Evolutionary conservation across 345 rosid species (phyloP).

Genomic region (Draba incana): DNA sequence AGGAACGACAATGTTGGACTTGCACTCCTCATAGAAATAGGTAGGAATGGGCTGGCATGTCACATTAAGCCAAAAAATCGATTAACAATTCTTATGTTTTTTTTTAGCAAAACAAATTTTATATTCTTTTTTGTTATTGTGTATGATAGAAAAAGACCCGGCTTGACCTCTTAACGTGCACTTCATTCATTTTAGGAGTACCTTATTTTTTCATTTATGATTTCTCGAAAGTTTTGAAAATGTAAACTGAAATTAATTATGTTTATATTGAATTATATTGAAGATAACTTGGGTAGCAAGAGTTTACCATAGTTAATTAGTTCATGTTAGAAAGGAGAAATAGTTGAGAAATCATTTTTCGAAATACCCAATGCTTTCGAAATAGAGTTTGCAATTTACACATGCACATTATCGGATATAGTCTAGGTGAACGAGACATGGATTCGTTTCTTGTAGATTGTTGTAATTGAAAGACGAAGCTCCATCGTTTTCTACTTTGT

Average conservation of each 20-base stretch:
- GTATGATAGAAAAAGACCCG: conserved; percentile 4
- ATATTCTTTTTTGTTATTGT: not conserved
- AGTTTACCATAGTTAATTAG: too few relatives aligned
- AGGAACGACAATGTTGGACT: conserved; percentile 37
- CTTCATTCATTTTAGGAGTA: not conserved
- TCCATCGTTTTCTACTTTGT: not conserved
- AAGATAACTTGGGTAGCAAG: too few relatives aligned
- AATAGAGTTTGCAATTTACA: too few relatives aligned
- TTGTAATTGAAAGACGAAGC: not conserved
- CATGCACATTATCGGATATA: too few relatives aligned
- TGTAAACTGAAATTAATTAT: too few relatives aligned
- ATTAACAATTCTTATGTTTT: too few relatives aligned
- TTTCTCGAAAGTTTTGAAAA: not conserved
- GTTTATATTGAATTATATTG: too few relatives aligned
- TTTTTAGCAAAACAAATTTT: not conserved
- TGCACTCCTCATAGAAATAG: conserved; percentile 25
- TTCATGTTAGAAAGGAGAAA: too few relatives aligned
- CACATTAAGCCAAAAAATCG: conserved; percentile 35
- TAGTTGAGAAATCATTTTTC: too few relatives aligned
- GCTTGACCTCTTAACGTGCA: conserved; percentile 18
- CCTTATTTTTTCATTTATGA: not conserved
- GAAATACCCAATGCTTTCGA: too few relatives aligned
- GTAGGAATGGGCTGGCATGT: conserved; percentile 42
- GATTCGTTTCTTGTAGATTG: not conserved
- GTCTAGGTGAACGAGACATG: not conserved